Evolutionary conservation across 169 alveolate genomes (phyloP).

Genomic region (Pseudocohnilembus persalinus): DNA sequence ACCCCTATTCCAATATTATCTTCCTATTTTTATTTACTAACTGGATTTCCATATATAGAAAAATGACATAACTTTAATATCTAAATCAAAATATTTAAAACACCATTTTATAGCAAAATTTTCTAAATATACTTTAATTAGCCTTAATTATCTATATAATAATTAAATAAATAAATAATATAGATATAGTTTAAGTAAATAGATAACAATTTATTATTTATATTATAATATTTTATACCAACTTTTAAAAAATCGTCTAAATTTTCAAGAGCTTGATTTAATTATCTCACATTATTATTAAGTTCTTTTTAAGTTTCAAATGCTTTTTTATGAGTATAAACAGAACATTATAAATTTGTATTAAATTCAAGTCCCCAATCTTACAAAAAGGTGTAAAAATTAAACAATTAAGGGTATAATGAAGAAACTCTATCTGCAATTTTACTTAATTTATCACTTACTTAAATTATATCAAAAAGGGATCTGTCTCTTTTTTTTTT

Average conservation of each 20-base stretch:
- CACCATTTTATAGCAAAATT: constrained; percentile 29
- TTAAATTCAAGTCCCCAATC: constrained; percentile 34
- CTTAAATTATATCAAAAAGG: not conserved
- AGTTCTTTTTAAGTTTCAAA: constrained; percentile 32
- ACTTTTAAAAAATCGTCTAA: constrained; percentile 22
- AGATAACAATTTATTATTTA: too few species aligned
- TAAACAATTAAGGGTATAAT: constrained; percentile 29
- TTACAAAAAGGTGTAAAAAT: constrained; percentile 36
- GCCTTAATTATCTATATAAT: too few species aligned
- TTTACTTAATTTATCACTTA: not conserved
- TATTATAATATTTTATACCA: too few species aligned
- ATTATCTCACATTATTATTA: constrained; percentile 19
- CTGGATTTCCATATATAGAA: constrained; percentile 26
- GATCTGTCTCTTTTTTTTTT: not conserved
- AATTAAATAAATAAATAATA: too few species aligned
- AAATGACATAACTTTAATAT: constrained; percentile 25
- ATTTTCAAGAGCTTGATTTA: constrained; percentile 31
- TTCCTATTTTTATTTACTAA: not conserved
- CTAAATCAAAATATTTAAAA: constrained; percentile 27
- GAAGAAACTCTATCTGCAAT: constrained; percentile 23
- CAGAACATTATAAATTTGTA: not conserved
- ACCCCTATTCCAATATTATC: not conserved
- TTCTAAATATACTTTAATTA: constrained; percentile 12
- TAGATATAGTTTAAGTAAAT: too few species aligned
- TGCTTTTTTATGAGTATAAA: constrained; percentile 21